Evolutionary conservation across 306 rosid genomes (phyloP).

Genomic region (Astragalus membranaceus): DNA sequence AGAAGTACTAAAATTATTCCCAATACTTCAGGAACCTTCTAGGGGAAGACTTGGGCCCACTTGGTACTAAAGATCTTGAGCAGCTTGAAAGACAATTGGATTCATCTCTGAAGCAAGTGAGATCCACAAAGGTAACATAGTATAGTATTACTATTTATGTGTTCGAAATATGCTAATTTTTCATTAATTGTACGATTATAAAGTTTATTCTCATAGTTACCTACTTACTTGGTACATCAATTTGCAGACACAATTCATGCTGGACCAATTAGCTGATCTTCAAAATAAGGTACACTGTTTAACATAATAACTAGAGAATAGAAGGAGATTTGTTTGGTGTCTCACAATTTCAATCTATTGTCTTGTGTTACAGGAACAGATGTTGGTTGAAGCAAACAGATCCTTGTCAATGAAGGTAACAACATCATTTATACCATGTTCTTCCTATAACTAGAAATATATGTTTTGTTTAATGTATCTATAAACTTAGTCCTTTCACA

Average conservation of each 20-base stretch:
- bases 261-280: conserved; percentile 87
- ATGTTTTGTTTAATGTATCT: no score
- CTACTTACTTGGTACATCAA: neutral
- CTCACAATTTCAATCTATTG: conserved; percentile 6
- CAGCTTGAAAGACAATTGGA: conserved; percentile 95
- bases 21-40: conserved; percentile 58
- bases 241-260: conserved; percentile 87
- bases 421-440: neutral
- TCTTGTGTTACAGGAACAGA: conserved; percentile 51
- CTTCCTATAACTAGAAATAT: no score
- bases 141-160: no score
- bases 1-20: no score
- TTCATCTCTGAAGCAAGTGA: conserved; percentile 78
- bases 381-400: conserved; percentile 75
- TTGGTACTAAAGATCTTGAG: conserved; percentile 82
- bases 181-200: no score
- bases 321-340: neutral
- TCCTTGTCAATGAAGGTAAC: conserved; percentile 70
- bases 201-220: neutral
- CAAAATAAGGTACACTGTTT: conserved; percentile 62
- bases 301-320: neutral
- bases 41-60: conserved; percentile 88
- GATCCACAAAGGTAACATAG: conserved; percentile 70
- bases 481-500: neutral
- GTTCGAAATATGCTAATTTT: no score